A percentile compares a stretch with the other conserved stretches of the same genome.
Evolutionary conservation across 2,329 filamentous ascomycete species (phyloP).

Genomic region (Monosporascus cannonballus): DNA sequence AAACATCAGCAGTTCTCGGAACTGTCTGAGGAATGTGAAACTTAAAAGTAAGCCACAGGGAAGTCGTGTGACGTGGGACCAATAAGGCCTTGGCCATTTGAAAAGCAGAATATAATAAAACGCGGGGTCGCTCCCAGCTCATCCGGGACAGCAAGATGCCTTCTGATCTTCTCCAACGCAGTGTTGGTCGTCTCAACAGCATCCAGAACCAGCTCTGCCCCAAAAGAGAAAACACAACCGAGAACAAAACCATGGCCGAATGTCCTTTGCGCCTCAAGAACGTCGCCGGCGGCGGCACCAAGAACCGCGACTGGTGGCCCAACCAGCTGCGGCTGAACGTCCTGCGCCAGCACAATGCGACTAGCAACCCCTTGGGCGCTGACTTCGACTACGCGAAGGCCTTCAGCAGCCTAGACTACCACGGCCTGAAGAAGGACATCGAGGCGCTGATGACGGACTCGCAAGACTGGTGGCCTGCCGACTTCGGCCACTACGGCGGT

Average conservation of each 20-base stretch:
- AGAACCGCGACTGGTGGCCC: constrained; percentile 71
- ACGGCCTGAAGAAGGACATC: constrained; percentile 68
- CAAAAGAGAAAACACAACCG: background rate
- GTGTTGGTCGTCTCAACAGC: background rate
- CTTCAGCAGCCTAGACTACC: constrained; percentile 67
- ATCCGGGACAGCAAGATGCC: background rate
- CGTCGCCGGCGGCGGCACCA: constrained; percentile 56
- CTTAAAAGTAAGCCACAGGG: background rate
- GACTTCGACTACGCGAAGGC: constrained; percentile 68
- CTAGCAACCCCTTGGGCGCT: constrained; percentile 56
- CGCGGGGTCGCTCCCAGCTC: background rate
- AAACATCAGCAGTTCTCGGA: background rate
- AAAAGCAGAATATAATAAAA: background rate
- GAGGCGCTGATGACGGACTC: constrained; percentile 68
- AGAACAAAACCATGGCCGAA: background rate
- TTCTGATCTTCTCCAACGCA: background rate
- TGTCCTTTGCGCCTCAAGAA: constrained; percentile 20
- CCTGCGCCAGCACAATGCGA: constrained; percentile 62
- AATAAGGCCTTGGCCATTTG: background rate
- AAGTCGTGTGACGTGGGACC: background rate
- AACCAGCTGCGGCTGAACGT: constrained; percentile 61
- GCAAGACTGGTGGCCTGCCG: constrained; percentile 76
- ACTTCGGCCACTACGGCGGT: constrained; percentile 76
- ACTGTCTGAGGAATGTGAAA: background rate
- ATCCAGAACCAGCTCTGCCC: background rate